These are phyloP conservation scores for Alternaria atra DNA, from an alignment of 2,329 filamentous ascomycete species.

Conservation along the genomic window DNA sequence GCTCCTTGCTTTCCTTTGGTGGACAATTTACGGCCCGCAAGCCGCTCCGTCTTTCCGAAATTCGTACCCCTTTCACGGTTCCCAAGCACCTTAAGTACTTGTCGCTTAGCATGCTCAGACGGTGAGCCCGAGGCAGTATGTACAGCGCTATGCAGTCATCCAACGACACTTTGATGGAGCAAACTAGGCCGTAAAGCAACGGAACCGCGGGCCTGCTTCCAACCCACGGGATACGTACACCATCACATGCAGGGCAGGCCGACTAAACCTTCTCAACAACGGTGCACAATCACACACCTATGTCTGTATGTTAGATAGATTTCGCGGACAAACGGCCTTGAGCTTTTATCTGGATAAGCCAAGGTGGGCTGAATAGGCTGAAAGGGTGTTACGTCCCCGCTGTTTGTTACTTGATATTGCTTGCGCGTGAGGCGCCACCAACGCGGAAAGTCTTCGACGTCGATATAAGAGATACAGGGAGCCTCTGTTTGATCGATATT, in stretches of 20 bases:
- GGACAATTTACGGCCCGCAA: constrained; percentile 11
- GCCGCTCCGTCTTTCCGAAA: constrained; percentile 17
- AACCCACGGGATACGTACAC: constrained; percentile 1
- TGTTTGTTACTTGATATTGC: constrained; percentile 13
- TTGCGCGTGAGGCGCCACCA: constrained; percentile 9
- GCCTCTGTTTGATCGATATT: not conserved
- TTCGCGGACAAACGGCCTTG: constrained; percentile 4
- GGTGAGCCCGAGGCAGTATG: not conserved
- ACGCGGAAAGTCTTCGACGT: not conserved
- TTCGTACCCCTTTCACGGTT: not conserved
- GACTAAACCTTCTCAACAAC: constrained; percentile 2
- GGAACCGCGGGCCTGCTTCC: constrained; percentile 18
- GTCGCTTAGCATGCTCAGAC: constrained; percentile 1
- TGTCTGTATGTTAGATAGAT: not conserved
- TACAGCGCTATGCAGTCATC: constrained; percentile 4
- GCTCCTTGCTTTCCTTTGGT: not conserved
- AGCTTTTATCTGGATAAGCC: constrained; percentile 3
- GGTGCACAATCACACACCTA: not conserved
- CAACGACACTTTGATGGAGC: not conserved
- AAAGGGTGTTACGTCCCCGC: constrained; percentile 11
- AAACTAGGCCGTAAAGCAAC: constrained; percentile 2
- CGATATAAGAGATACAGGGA: constrained; percentile 1
- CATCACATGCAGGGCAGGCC: constrained; percentile 1
- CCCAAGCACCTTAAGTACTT: not conserved
- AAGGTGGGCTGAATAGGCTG: constrained; percentile 22